Percentiles rank a stretch among this genome's conserved stretches.
These are phyloP conservation scores for Phycomyces nitens DNA, from an alignment of 192 early-diverging fungal species.

Conservation along the genomic window DNA sequence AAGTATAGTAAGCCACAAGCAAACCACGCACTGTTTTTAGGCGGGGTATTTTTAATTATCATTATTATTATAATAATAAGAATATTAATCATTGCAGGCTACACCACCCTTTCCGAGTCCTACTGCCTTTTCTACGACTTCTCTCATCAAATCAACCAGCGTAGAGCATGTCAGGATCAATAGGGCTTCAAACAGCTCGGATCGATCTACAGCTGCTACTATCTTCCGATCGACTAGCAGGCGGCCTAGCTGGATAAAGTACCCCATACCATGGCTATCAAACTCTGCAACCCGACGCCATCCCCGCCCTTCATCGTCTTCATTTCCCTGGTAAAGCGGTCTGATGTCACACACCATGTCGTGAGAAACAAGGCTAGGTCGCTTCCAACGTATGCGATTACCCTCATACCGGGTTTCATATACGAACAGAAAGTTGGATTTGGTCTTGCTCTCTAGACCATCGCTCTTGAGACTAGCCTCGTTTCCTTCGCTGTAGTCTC, in stretches of 20 bases:
- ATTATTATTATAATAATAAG: too few relatives aligned
- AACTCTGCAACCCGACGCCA: conserved; percentile 30
- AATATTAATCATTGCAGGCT: conserved; percentile 3
- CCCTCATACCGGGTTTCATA: conserved; percentile 26
- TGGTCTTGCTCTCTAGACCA: conserved; percentile 14
- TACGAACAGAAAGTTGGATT: conserved; percentile 19
- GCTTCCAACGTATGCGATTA: conserved; percentile 26
- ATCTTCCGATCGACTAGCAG: conserved; percentile 19
- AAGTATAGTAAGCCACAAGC: too few relatives aligned
- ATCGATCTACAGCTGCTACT: conserved; percentile 9
- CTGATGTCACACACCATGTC: conserved; percentile 32
- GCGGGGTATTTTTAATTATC: too few relatives aligned
- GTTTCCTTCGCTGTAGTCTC: neutral
- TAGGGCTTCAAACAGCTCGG: conserved; percentile 18
- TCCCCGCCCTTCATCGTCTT: neutral
- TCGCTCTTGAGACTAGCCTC: neutral
- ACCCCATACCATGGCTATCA: conserved; percentile 36
- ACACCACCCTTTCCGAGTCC: conserved; percentile 23
- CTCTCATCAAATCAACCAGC: conserved; percentile 27
- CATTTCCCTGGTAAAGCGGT: neutral
- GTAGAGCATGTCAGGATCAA: conserved; percentile 25
- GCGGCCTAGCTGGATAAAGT: conserved; percentile 24
- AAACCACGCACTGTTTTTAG: too few relatives aligned
- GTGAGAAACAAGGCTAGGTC: conserved; percentile 25
- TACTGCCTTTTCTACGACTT: conserved; percentile 29